Evolutionary conservation across 352 stramenopile genomes (phyloP), one percentile per base, ranked within the genome.

Genomic region (Globisporangium cylindrosporum): DNA sequence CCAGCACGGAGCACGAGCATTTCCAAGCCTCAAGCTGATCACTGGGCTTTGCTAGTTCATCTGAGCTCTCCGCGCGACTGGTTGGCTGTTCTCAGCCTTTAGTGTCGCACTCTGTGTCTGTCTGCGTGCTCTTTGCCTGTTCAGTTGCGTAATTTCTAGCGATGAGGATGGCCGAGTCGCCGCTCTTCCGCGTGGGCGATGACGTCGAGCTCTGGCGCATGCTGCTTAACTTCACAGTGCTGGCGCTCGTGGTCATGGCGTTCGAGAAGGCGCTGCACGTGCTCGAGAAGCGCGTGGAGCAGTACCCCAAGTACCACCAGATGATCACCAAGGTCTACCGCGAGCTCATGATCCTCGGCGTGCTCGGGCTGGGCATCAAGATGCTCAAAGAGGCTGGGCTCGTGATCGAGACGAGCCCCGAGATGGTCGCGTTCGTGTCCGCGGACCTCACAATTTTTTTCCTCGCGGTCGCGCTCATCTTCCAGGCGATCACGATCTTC

Each of bases 241-340:
- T 90, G 32, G 79, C 79, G 8, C 56, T 88, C 36, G 82, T 68
- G 36, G 64, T 91, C 15, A 76, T 88, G 9, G 20, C 82, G 25
- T 78, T 89, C 10, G 83, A 91, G 58, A 64, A 62, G 1, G 53
- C 38, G 8, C 67, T 90, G 34, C 81, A 91, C 57, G 49, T 68
- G 15, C 59, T 88, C 8, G 78, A 82, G 48, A 75, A 85, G 59
- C 74, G 82, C 53, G 51, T 85, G 9, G 64, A 80, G 4, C 64
- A 60, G 34, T 83, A 81, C 67, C 73, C 76, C 46, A 91, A 89
- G 66, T 91, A 89, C 64, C 78, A 90, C 65, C 76, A 90, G 56
- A 91, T 90, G 74, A 73, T 90, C 36, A 83, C 75, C 10, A 91
- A 91, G 57, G 73, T 75, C 24, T 90, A 82, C 59, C 66, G 77